phyloP scores from a whole-genome alignment of 164 flowering plant genomes.

The Kalanchoe fedtschenkoi region DNA sequence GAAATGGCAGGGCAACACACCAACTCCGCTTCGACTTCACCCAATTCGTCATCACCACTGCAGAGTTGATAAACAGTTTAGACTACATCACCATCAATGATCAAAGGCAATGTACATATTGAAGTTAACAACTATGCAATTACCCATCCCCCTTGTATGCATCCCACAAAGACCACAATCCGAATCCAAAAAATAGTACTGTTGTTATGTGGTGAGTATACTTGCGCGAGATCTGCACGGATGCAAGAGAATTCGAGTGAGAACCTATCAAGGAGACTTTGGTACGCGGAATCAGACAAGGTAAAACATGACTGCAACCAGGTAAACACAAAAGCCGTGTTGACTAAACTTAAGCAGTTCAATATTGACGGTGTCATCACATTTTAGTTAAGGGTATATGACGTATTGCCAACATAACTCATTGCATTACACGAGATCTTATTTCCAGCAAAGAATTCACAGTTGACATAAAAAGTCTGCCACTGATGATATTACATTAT shows the following conservation, averaged over 20 bases:
- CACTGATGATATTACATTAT: too few relatives aligned
- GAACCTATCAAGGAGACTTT: background rate
- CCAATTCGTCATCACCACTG: conserved; percentile 80
- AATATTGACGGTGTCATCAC: too few relatives aligned
- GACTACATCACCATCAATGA: conserved; percentile 7
- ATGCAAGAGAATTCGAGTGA: background rate
- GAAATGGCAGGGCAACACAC: conserved; percentile 26
- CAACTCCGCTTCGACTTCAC: conserved; percentile 92
- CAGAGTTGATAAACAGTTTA: conserved; percentile 10
- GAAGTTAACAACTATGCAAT: conserved; percentile 9
- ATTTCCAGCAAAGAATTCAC: background rate
- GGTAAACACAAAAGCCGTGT: background rate
- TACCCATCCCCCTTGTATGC: conserved; percentile 70
- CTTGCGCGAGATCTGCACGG: conserved; percentile 65
- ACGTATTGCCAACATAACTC: background rate
- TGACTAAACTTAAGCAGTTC: background rate
- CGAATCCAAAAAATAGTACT: conserved; percentile 77
- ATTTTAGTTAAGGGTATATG: too few relatives aligned
- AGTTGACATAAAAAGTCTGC: too few relatives aligned
- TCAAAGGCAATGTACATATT: background rate
- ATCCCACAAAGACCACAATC: conserved; percentile 93
- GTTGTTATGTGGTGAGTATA: conserved; percentile 93
- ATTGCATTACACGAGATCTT: background rate
- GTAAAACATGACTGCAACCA: background rate
- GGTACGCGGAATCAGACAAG: background rate